Percentiles rank a stretch among this genome's conserved stretches.
These are phyloP conservation scores for Haplosporangium sp. DNA, from an alignment of 371 early-diverging fungal species.

Conservation along the genomic window DNA sequence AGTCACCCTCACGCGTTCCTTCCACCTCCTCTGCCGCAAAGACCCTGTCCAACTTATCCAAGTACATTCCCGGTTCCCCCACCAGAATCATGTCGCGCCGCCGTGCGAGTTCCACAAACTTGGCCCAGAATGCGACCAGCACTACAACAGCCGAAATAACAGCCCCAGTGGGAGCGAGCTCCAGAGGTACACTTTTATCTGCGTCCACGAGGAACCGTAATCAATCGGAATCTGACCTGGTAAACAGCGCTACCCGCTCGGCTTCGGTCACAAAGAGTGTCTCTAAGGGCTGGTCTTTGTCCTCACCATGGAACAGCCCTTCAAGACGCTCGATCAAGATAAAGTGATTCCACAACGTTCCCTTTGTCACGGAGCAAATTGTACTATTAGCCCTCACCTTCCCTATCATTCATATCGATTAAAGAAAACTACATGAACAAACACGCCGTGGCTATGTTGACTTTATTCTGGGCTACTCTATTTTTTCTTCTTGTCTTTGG, in stretches of 20 bases:
- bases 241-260: background rate
- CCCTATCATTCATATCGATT: too few relatives aligned
- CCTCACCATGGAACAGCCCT: constrained; percentile 32
- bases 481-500: constrained; percentile 29
- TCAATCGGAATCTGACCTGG: constrained; percentile 20
- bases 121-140: constrained; percentile 11
- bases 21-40: background rate
- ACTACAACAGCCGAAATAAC: background rate
- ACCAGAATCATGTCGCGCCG: constrained; percentile 28
- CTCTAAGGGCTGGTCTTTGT: constrained; percentile 27
- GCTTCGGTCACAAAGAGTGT: constrained; percentile 1
- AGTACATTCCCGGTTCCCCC: constrained; percentile 27
- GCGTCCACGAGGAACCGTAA: constrained; percentile 11
- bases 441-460: too few relatives aligned
- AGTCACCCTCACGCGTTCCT: background rate
- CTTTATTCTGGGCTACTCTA: background rate
- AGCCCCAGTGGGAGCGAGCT: background rate
- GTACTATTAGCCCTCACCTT: too few relatives aligned
- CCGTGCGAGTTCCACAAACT: constrained; percentile 14
- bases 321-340: constrained; percentile 15
- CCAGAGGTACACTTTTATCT: background rate
- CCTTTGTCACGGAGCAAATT: too few relatives aligned
- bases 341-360: background rate
- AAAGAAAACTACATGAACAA: too few relatives aligned
- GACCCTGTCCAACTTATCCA: constrained; percentile 28